Evolutionary conservation across 2,329 filamentous ascomycete species (phyloP).

Genomic region (Botrytis aclada): DNA sequence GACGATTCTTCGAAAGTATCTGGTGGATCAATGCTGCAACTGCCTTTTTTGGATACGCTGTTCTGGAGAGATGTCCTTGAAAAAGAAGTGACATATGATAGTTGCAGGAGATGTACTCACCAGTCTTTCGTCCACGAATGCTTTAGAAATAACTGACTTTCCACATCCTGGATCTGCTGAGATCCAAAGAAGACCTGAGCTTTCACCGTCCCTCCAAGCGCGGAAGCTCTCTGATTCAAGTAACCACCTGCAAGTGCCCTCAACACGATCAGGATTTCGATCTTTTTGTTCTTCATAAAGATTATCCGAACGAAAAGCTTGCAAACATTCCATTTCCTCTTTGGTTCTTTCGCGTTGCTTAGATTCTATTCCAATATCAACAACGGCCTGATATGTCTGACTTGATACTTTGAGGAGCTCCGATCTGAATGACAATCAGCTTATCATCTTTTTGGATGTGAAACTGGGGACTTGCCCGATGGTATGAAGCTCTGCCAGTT

Average conservation of each 20-base stretch:
- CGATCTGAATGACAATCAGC: neutral
- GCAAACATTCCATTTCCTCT: neutral
- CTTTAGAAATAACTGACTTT: conserved; percentile 6
- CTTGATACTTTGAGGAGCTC: neutral
- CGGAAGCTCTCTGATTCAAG: neutral
- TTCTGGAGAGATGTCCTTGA: neutral
- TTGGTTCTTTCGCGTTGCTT: neutral
- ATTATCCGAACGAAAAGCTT: neutral
- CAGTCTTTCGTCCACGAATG: neutral
- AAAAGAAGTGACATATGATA: conserved; percentile 4
- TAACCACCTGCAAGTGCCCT: neutral
- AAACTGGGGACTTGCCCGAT: neutral
- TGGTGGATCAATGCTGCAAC: conserved; percentile 8
- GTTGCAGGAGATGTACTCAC: neutral
- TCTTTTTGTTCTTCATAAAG: neutral
- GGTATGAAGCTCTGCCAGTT: neutral
- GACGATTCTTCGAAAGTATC: neutral
- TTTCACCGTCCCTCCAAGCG: neutral
- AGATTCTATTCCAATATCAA: neutral
- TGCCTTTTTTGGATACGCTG: neutral
- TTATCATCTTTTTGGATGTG: neutral
- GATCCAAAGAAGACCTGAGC: neutral
- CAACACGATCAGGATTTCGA: neutral
- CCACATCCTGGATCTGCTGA: conserved; percentile 12
- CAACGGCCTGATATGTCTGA: neutral